These are phyloP conservation scores for Boletus subcaerulescens DNA, from an alignment of 768 basidiomycete genomes.

Conservation along the genomic window DNA sequence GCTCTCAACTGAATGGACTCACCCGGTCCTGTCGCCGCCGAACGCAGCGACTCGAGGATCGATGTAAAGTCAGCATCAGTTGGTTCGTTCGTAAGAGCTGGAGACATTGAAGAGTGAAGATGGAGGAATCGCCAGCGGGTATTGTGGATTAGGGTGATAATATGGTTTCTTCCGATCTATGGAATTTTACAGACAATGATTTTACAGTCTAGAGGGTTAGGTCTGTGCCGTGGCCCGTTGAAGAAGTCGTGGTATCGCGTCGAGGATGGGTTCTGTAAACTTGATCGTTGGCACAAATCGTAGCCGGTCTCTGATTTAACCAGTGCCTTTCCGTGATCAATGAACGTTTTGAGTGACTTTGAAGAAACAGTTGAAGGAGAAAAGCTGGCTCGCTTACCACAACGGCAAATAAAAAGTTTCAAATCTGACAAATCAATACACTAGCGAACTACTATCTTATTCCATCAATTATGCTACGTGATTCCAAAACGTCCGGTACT, in stretches of 20 bases:
- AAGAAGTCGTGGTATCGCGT: constrained; percentile 6
- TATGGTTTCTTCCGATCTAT: constrained; percentile 22
- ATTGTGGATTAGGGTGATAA: constrained; percentile 20
- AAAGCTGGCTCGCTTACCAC: background rate
- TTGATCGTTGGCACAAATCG: background rate
- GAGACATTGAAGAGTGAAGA: constrained; percentile 43
- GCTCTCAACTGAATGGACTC: constrained; percentile 11
- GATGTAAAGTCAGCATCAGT: constrained; percentile 43
- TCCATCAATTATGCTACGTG: background rate
- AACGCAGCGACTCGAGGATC: constrained; percentile 44
- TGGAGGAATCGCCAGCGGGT: constrained; percentile 10
- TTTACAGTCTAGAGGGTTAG: constrained; percentile 15
- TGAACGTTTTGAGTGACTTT: background rate
- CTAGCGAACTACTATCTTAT: background rate
- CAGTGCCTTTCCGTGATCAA: background rate
- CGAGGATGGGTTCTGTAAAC: background rate
- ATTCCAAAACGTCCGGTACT: background rate
- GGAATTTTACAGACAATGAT: constrained; percentile 3
- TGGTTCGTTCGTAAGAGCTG: constrained; percentile 47
- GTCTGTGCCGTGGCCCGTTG: too few relatives aligned
- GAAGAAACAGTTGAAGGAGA: background rate
- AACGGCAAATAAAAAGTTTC: background rate
- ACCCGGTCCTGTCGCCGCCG: constrained; percentile 65
- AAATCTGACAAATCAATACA: constrained; percentile 4
- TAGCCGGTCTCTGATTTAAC: background rate